These are phyloP conservation scores for Ilex asprella DNA, from an alignment of 257 asterid species.

Conservation along the genomic window DNA sequence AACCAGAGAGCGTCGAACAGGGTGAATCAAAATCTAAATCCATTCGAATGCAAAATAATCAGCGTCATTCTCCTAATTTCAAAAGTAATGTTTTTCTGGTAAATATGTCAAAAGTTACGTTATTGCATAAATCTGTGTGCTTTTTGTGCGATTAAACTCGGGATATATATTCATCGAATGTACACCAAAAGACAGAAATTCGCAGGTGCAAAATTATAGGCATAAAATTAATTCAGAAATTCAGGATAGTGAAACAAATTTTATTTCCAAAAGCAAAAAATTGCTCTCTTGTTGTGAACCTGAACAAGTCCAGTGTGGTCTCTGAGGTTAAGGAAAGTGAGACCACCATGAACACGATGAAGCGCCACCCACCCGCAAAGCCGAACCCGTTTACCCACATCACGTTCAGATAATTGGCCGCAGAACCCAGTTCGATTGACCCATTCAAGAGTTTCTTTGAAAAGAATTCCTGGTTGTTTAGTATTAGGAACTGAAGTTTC, in stretches of 20 bases:
- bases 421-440: slow-evolving; percentile 66
- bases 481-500: slow-evolving; percentile 34
- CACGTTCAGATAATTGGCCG: slow-evolving; percentile 66
- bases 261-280: background rate
- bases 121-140: no score
- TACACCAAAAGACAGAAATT: no score
- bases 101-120: no score
- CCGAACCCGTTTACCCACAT: slow-evolving; percentile 74
- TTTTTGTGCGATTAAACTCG: no score
- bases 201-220: no score
- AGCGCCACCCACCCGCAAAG: slow-evolving; percentile 99
- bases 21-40: no score
- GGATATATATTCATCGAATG: no score
- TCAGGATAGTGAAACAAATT: no score
- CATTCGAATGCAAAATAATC: no score
- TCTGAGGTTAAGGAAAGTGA: slow-evolving; percentile 79
- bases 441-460: slow-evolving; percentile 60
- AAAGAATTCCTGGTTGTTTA: slow-evolving; percentile 20
- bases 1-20: background rate
- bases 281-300: slow-evolving; percentile 27
- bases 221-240: no score
- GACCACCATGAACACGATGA: slow-evolving; percentile 93
- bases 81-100: no score
- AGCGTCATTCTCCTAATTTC: no score
- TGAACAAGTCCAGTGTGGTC: slow-evolving; percentile 90